Base-by-base conservation (phyloP, 371 early-diverging fungal genomes). In the Syncephalis plumigaleata region DNA sequence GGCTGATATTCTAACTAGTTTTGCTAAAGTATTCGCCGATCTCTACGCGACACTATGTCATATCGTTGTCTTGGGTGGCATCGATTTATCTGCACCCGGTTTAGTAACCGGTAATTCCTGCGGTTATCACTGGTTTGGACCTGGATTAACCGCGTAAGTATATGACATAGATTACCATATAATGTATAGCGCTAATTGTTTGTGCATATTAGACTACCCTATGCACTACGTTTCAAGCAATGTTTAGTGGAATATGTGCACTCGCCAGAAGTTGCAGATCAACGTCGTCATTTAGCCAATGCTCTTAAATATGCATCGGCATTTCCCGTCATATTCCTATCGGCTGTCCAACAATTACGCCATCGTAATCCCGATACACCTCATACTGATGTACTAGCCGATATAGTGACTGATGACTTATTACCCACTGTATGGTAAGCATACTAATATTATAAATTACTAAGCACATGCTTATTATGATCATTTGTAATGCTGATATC, bases 1-100 rank as follows among this genome's bases (percentile, higher is more conserved):
- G 48, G 90, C 92, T 3, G 95, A 94, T 71, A 81, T 92, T 42
- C 57, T 92, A 55, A 92, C 93, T 0, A 87, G 87, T 53, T 90
- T 86, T 56, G 80, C 91, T 0, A 73, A 82, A 39, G 81, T 88
- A 8, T 70, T 91, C 54, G 88, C 86, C 5, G 92, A 91, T 56
- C 59, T 85, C 3, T 75, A 79, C 42, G 59, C 68, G 44, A 63
- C 76, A n/a, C 48, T 60, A 23, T 73, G 73, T 50, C 25, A 36
- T 20, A 42, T 20, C 21, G n/a, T 36, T 23, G 22, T 20, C 16
- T 42, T 21, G 46, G 45, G 37, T 23, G 25, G 45, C 48, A n/a
- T 16, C 37, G 11, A 46, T 22, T 36, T 22, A 5, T 3, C 9
- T 25, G 13, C 13, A 20, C 13, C 21, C 13, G 13, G 45, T 17